Evolutionary conservation across 192 early-diverging fungal genomes (phyloP), one percentile per base, ranked within the genome.

Genomic region (Gaertneriomyces sp.): DNA sequence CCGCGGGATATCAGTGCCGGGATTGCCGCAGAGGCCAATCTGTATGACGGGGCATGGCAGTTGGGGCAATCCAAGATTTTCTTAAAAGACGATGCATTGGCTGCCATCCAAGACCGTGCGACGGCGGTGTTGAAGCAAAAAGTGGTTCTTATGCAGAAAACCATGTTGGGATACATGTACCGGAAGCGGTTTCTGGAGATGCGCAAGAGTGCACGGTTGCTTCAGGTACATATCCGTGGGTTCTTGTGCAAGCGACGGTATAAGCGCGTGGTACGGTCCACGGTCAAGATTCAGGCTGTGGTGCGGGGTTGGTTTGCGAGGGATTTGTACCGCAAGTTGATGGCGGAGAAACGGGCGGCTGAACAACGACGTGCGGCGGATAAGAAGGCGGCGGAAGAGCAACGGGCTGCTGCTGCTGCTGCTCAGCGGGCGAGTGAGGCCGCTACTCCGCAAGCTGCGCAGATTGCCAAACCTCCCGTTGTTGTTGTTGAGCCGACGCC

Each of bases 61-160:
- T 25, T 51, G 5, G 82, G 82, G 11, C 72, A 77, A 44, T 76
- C 82, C 9, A 84, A 84, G 59, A 49, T 84, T 6, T 84, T 84
- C 53, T 41, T 84, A 42, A 71, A 70, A 58, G 42, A 58, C 47
- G 78, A 77, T 43, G 64, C 69, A 6, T 51, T 69, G 40, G 53
- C 41, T 1, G 49, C 56, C 46, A 43, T 83, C 4, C 79, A 79
- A 66, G 63, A 66, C 54, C 19, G 51, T 9, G 61, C 54, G 5
- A 71, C 51, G 5, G 53, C 73, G 33, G 71, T 79, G 25, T 61
- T 76, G 55, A 70, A 53, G 53, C 66, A 51, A 25, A 83, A 79
- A 58, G 72, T 77, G 8, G 14, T 76, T n/a, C 54, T 69, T 0
- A 76, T 83, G 53, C 79, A 80, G 61, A 80, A 63, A 33, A 44